Percentiles rank a stretch among this genome's conserved stretches.
Conservation (phyloP, 768 basidiomycete genomes). For the Amanita phalloides region DNA sequence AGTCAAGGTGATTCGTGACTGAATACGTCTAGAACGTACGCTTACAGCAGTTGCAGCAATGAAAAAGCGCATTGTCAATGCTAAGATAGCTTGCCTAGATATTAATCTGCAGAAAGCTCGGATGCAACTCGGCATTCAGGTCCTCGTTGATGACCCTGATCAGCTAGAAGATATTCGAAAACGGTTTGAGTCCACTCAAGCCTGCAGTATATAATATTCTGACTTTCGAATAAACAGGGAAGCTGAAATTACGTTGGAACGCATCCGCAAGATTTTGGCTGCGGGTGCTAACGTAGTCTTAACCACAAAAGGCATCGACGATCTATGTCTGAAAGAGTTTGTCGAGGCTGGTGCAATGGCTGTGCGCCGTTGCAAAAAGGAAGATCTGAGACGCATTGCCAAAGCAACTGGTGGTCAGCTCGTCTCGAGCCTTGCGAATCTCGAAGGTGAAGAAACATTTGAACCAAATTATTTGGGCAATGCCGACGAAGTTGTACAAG, state of each 20-base stretch:
- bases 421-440: conserved; percentile 85
- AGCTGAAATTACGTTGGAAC: conserved; percentile 90
- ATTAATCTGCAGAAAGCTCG: conserved; percentile 95
- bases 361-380: conserved; percentile 93
- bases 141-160: conserved; percentile 92
- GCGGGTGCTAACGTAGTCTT: conserved; percentile 95
- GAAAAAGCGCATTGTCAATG: conserved; percentile 88
- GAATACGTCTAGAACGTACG: background rate
- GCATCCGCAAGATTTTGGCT: conserved; percentile 91
- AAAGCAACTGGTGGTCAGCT: conserved; percentile 94
- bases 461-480: conserved; percentile 84
- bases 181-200: conserved; percentile 38
- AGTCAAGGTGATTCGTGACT: conserved; percentile 67
- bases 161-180: conserved; percentile 95
- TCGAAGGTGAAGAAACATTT: conserved; percentile 97
- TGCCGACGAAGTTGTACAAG: conserved; percentile 94
- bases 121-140: conserved; percentile 97
- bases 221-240: conserved; percentile 44
- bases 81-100: conserved; percentile 97
- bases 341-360: conserved; percentile 99
- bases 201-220: background rate
- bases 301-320: conserved; percentile 98
- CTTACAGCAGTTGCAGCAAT: conserved; percentile 51
- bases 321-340: conserved; percentile 96
- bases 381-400: conserved; percentile 93